Percentiles rank a stretch among this genome's conserved stretches.
These are phyloP conservation scores for Sordariomycetes sp. DNA, from an alignment of 2,329 filamentous ascomycete species.

Conservation along the genomic window DNA sequence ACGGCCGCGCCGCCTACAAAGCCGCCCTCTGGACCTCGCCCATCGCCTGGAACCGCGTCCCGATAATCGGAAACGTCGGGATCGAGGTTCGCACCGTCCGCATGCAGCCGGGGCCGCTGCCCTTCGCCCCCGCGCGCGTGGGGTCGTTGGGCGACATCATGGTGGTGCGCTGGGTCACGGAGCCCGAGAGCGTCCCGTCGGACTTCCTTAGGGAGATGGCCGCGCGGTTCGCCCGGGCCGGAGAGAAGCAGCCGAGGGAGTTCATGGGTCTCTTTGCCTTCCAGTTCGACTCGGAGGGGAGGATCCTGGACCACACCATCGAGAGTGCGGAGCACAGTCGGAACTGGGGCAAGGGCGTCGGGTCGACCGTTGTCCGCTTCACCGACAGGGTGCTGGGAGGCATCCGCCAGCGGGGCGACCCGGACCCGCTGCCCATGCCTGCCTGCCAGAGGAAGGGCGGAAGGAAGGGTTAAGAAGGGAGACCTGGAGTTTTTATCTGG, in stretches of 20 bases:
- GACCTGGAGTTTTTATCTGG: background rate
- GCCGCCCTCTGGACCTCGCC: slow-evolving; percentile 94
- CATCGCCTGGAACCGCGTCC: slow-evolving; percentile 88
- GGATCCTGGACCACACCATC: slow-evolving; percentile 81
- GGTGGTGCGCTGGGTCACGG: slow-evolving; percentile 65
- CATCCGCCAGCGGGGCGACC: slow-evolving; percentile 27
- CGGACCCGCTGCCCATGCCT: slow-evolving; percentile 7
- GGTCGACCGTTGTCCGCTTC: slow-evolving; percentile 75
- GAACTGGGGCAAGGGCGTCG: slow-evolving; percentile 71
- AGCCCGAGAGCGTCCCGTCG: background rate
- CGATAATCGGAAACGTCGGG: slow-evolving; percentile 80
- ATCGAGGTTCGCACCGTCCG: slow-evolving; percentile 83
- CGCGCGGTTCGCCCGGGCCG: slow-evolving; percentile 14
- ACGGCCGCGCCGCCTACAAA: slow-evolving; percentile 80
- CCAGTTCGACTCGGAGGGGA: slow-evolving; percentile 81
- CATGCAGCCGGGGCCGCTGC: slow-evolving; percentile 55
- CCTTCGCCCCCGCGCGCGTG: slow-evolving; percentile 33
- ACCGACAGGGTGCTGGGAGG: slow-evolving; percentile 92
- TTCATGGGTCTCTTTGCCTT: slow-evolving; percentile 93
- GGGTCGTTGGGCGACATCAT: slow-evolving; percentile 64
- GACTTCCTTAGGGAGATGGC: slow-evolving; percentile 7
- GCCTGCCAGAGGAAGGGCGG: slow-evolving; percentile 1
- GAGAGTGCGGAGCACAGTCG: slow-evolving; percentile 81
- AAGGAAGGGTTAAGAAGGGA: background rate
- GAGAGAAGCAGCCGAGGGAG: slow-evolving; percentile 43